Conservation (phyloP, 305 asterid species). For the Fraxinus dipetala region DNA sequence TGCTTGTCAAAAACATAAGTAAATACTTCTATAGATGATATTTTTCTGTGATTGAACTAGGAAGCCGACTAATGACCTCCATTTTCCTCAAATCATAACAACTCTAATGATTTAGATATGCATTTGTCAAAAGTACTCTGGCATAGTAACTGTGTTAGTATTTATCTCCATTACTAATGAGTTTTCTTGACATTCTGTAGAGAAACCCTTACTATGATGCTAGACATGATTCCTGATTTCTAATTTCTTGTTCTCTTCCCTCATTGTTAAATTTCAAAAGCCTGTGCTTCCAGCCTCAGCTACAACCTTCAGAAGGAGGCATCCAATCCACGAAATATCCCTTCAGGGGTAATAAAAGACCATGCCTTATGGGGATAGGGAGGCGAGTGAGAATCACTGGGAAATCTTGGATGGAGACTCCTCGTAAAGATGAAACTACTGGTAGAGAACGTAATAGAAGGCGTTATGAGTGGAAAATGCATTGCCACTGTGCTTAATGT, state of each 20-base stretch:
- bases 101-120: neutral
- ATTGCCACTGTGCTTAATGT: neutral
- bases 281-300: neutral
- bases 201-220: neutral
- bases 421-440: neutral
- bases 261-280: neutral
- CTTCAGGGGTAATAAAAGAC: neutral
- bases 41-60: neutral
- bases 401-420: neutral
- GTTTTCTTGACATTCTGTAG: neutral
- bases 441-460: neutral
- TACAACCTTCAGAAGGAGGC: neutral
- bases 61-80: neutral
- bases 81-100: neutral
- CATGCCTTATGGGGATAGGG: neutral
- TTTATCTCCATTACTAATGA: neutral
- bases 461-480: neutral
- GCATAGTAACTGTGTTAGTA: neutral
- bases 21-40: neutral
- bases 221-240: neutral
- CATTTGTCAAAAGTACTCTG: neutral
- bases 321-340: neutral
- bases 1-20: neutral
- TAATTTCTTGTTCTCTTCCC: neutral
- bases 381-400: neutral